A percentile compares a stretch with the other conserved stretches of the same genome.
phyloP scores from a whole-genome alignment of 768 basidiomycete genomes.

The Sarcomyxa edulis region DNA sequence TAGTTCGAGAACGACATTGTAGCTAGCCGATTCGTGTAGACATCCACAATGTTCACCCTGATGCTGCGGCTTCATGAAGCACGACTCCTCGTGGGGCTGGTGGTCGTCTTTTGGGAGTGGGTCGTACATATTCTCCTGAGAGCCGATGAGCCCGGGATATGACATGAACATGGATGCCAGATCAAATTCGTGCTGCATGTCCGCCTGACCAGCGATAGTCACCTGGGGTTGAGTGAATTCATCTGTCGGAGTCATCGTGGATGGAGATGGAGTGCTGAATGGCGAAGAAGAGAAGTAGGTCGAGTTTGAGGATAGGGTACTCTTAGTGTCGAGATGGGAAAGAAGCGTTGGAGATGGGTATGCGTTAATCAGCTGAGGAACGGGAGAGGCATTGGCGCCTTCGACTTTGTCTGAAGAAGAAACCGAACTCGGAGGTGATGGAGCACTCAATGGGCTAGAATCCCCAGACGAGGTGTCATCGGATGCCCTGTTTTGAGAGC shows the following conservation, averaged over 20 bases:
- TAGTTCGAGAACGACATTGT: conserved; percentile 59
- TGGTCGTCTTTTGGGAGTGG: conserved; percentile 11
- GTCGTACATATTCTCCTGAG: conserved; percentile 15
- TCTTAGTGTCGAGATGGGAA: conserved; percentile 8
- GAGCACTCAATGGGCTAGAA: conserved; percentile 17
- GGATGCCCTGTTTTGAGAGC: conserved; percentile 2
- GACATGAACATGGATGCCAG: conserved; percentile 34
- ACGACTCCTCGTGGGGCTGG: conserved; percentile 14
- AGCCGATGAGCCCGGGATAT: conserved; percentile 23
- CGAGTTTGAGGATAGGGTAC: conserved; percentile 14
- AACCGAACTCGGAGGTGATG: conserved; percentile 24
- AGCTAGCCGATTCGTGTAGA: conserved; percentile 46
- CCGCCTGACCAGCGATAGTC: conserved; percentile 17
- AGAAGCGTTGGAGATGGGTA: conserved; percentile 5
- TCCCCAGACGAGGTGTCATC: conserved; percentile 7
- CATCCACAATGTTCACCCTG: conserved; percentile 47
- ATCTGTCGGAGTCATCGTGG: conserved; percentile 42
- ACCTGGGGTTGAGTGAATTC: conserved; percentile 30
- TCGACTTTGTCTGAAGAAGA: conserved; percentile 24
- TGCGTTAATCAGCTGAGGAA: conserved; percentile 11
- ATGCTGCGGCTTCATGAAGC: conserved; percentile 23
- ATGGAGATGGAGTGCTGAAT: conserved; percentile 31
- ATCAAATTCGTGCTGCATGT: conserved; percentile 32
- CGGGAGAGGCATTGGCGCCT: conserved; percentile 8
- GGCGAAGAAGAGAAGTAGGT: conserved; percentile 26